Percentiles rank a stretch among this genome's conserved stretches.
phyloP scores from a whole-genome alignment of 148 eudicot genomes.

The Rhododendron simsii region DNA sequence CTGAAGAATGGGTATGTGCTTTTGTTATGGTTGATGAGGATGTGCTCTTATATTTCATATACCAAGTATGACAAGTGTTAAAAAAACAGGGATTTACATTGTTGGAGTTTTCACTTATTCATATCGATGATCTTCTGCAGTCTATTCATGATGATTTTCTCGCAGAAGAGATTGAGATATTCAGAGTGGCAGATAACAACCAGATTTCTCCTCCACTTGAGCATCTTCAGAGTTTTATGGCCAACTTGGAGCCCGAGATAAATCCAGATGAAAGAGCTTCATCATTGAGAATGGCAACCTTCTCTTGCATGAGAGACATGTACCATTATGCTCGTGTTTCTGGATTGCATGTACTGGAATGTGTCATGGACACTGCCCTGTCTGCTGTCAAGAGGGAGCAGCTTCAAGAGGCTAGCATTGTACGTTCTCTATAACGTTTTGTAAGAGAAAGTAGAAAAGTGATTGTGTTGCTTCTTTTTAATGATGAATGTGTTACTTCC shows the following conservation, averaged over 20 bases:
- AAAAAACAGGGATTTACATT: neutral
- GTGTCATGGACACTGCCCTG: constrained; percentile 73
- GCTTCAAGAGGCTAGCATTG: constrained; percentile 78
- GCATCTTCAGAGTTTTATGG: constrained; percentile 44
- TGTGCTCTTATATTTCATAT: neutral
- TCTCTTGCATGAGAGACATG: constrained; percentile 73
- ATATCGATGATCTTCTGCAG: constrained; percentile 31
- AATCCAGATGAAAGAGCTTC: constrained; percentile 25
- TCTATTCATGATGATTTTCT: constrained; percentile 73
- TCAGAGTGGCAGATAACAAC: constrained; percentile 41
- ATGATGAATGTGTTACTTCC: neutral
- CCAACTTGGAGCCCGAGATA: constrained; percentile 32
- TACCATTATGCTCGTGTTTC: constrained; percentile 88
- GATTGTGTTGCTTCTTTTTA: neutral
- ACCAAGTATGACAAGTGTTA: neutral
- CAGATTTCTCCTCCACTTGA: constrained; percentile 58
- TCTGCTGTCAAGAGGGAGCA: constrained; percentile 68
- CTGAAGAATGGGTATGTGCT: neutral
- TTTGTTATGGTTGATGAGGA: neutral
- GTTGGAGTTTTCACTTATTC: neutral
- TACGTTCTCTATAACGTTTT: constrained; percentile 29
- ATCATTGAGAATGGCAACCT: constrained; percentile 33
- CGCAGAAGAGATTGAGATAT: constrained; percentile 51
- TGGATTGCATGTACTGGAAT: constrained; percentile 82
- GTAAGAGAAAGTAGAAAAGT: constrained; percentile 1